These are phyloP conservation scores for barrel medic (Medicago truncatula) DNA, from an alignment of 306 rosid genomes.

Conservation along the genomic window MtrunA17r5.0-ANR NC_053042.1:40153501-40154000, in stretches of 20 bases:
- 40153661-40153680: constrained; percentile 84
- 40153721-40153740: constrained; percentile 85
- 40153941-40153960: too few species aligned
- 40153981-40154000: too few species aligned
- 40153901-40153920: constrained; percentile 82
- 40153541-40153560: constrained; percentile 49
- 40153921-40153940: constrained; percentile 75
- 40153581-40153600: too few species aligned
- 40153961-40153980: too few species aligned
- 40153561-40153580: too few species aligned
- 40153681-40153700: constrained; percentile 71
- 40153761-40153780: constrained; percentile 55
- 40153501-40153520: constrained; percentile 60
- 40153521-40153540: constrained; percentile 77
- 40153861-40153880: constrained; percentile 57
- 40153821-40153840: not conserved
- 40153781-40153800: constrained; percentile 12
- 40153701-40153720: constrained; percentile 83
- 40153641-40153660: constrained; percentile 58
- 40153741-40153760: constrained; percentile 83
- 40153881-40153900: constrained; percentile 78
- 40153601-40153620: not conserved
- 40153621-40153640: not conserved
- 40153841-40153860: constrained; percentile 29
- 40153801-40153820: not conserved